Conservation (phyloP, 2,329 filamentous ascomycete genomes). For the Clarireedia homoeocarpa region DNA sequence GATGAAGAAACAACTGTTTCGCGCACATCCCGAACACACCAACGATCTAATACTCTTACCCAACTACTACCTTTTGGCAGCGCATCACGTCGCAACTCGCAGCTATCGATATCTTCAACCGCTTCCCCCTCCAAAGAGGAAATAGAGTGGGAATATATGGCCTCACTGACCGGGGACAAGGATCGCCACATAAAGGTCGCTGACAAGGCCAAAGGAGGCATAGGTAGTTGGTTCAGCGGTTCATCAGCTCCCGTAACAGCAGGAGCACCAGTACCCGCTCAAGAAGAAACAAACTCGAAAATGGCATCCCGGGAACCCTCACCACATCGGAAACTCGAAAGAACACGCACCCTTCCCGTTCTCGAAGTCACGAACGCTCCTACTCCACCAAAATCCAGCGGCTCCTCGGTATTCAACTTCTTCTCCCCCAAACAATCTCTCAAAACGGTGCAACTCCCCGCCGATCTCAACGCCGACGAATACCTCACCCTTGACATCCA, state of each 20-base stretch:
- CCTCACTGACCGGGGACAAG: constrained; percentile 25
- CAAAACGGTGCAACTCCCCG: constrained; percentile 20
- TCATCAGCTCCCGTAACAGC: constrained; percentile 20
- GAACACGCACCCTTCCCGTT: constrained; percentile 14
- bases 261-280: constrained; percentile 15
- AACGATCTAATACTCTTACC: constrained; percentile 18
- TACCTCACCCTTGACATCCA: constrained; percentile 49
- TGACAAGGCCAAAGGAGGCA: constrained; percentile 22
- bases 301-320: constrained; percentile 12
- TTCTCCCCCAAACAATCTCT: constrained; percentile 24
- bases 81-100: constrained; percentile 12
- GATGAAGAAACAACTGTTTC: constrained; percentile 14
- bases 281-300: constrained; percentile 4
- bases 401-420: constrained; percentile 19
- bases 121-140: constrained; percentile 11
- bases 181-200: constrained; percentile 19
- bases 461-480: constrained; percentile 38
- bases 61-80: constrained; percentile 19
- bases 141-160: constrained; percentile 19
- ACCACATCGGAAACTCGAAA: constrained; percentile 18
- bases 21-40: constrained; percentile 15
- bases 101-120: constrained; percentile 11
- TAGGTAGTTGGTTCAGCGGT: constrained; percentile 26
- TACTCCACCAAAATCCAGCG: constrained; percentile 9
- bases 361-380: constrained; percentile 8